phyloP scores from a whole-genome alignment of 2,329 filamentous ascomycete genomes.

The Pezicula rhizophila region DNA sequence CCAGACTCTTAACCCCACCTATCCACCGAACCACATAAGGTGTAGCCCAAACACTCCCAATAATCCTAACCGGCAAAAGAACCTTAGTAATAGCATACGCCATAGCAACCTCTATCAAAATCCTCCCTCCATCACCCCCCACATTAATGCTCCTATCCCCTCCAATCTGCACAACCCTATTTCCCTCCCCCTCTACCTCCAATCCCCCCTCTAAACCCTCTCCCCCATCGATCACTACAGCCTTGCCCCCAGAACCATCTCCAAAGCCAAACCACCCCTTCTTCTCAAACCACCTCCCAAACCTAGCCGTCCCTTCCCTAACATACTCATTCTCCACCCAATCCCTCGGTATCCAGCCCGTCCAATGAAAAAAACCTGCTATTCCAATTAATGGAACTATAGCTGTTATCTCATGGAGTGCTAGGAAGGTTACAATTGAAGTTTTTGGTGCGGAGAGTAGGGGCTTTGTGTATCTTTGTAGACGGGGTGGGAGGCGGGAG shows the following conservation, averaged over 20 bases:
- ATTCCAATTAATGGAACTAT: constrained; percentile 72
- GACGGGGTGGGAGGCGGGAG: constrained; percentile 46
- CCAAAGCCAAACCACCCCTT: constrained; percentile 75
- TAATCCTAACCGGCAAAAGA: constrained; percentile 69
- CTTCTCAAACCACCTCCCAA: constrained; percentile 68
- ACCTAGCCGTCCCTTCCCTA: constrained; percentile 52
- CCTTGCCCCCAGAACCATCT: constrained; percentile 22
- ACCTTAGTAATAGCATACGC: constrained; percentile 89
- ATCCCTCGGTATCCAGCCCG: constrained; percentile 52
- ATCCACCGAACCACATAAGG: constrained; percentile 71
- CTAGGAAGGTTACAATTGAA: constrained; percentile 77
- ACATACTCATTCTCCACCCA: constrained; percentile 38
- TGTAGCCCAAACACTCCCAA: constrained; percentile 78
- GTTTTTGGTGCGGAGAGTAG: constrained; percentile 73
- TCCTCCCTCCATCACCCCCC: constrained; percentile 31
- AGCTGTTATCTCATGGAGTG: constrained; percentile 89
- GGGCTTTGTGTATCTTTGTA: constrained; percentile 63
- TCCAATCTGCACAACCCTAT: constrained; percentile 21
- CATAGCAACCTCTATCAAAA: constrained; percentile 69
- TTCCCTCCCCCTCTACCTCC: not conserved
- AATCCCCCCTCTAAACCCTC: constrained; percentile 18
- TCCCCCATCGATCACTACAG: constrained; percentile 1
- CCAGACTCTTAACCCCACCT: constrained; percentile 35
- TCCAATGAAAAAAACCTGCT: constrained; percentile 73
- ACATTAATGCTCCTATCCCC: constrained; percentile 26